Conservation (phyloP, 495 filamentous ascomycete species). For the Lophiotrema nucula region DNA sequence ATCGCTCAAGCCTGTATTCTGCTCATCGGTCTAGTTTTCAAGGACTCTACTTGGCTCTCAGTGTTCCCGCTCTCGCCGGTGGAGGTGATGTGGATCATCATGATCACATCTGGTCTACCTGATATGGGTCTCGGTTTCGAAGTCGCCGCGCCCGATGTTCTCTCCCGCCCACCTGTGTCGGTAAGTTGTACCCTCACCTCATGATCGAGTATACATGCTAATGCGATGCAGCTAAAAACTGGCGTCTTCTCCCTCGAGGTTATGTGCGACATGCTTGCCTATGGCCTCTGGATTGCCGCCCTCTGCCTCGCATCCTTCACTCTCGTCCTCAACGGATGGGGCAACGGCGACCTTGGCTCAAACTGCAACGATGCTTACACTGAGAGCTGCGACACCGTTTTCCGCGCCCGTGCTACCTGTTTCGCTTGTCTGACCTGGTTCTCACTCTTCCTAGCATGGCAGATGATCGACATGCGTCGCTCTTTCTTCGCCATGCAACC, state of each 20-base stretch:
- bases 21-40: constrained; percentile 70
- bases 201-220: background rate
- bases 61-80: constrained; percentile 75
- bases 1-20: constrained; percentile 72
- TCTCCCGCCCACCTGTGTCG: constrained; percentile 69
- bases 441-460: constrained; percentile 62
- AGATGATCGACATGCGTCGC: constrained; percentile 38
- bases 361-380: constrained; percentile 64
- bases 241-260: constrained; percentile 72
- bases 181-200: background rate
- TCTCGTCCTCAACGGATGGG: constrained; percentile 65
- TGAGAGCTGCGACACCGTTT: constrained; percentile 59
- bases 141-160: constrained; percentile 63
- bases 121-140: constrained; percentile 75
- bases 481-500: constrained; percentile 56
- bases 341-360: constrained; percentile 58
- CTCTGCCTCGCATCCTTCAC: constrained; percentile 67
- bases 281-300: constrained; percentile 66
- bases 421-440: constrained; percentile 76
- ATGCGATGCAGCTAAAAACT: constrained; percentile 39
- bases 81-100: constrained; percentile 77
- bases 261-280: constrained; percentile 70
- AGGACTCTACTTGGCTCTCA: constrained; percentile 60
- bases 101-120: constrained; percentile 72
- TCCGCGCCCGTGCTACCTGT: constrained; percentile 72